Conservation (phyloP, 371 early-diverging fungal genomes). For the Umbelopsis sp. region DNA sequence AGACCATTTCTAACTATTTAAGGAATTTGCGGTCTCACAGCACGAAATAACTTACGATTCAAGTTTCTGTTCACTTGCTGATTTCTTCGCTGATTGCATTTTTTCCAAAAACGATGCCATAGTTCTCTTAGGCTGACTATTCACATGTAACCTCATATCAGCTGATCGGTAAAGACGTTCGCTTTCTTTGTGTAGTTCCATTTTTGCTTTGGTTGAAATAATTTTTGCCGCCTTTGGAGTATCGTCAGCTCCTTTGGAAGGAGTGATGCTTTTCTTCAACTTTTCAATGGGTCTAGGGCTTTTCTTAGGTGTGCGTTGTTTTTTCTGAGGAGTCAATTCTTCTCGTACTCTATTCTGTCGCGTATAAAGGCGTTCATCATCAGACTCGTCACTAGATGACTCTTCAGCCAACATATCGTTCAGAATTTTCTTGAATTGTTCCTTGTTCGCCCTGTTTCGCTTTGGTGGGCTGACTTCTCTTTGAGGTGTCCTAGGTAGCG, state of each 20-base stretch:
- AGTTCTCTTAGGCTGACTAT: conserved; percentile 19
- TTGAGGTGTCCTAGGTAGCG: neutral
- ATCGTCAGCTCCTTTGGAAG: neutral
- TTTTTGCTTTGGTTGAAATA: conserved; percentile 25
- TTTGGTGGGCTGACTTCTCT: neutral
- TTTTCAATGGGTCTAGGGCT: neutral
- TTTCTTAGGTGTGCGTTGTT: neutral
- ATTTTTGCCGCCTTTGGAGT: neutral
- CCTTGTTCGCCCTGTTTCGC: neutral
- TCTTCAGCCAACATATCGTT: conserved; percentile 8
- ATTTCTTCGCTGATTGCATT: neutral
- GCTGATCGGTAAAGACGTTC: conserved; percentile 27
- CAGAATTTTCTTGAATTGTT: conserved; percentile 1
- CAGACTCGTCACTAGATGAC: conserved; percentile 5
- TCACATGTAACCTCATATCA: conserved; percentile 19
- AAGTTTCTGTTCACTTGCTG: neutral
- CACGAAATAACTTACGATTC: too few species aligned
- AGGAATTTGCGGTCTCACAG: neutral
- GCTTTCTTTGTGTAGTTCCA: conserved; percentile 31
- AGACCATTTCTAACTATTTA: neutral
- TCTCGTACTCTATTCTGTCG: neutral
- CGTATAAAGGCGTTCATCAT: conserved; percentile 4
- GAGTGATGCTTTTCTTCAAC: neutral
- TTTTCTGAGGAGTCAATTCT: neutral
- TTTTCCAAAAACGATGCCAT: conserved; percentile 24